These are phyloP conservation scores for Mucor circinelloides DNA, from an alignment of 371 early-diverging fungal genomes.

Conservation along the genomic window DNA sequence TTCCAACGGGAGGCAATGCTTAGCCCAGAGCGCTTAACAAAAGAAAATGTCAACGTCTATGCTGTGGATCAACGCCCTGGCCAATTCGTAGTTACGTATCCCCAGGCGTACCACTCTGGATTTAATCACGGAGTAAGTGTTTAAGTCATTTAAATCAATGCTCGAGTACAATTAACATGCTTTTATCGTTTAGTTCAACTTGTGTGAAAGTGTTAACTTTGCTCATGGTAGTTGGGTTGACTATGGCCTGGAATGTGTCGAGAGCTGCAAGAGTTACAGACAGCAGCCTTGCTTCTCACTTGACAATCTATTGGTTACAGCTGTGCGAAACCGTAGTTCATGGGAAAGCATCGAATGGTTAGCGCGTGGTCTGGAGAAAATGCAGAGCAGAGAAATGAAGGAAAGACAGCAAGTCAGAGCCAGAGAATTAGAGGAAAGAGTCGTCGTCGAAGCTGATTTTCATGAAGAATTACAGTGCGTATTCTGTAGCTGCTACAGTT, in stretches of 20 bases:
- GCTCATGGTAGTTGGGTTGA: slow-evolving; percentile 91
- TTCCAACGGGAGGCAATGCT: slow-evolving; percentile 93
- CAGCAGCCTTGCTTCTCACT: slow-evolving; percentile 93
- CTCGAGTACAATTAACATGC: too few species aligned
- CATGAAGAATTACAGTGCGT: slow-evolving; percentile 68
- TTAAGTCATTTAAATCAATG: too few species aligned
- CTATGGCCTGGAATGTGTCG: slow-evolving; percentile 77
- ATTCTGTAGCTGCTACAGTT: slow-evolving; percentile 73
- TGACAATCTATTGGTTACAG: slow-evolving; percentile 82
- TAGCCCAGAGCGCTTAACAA: slow-evolving; percentile 74
- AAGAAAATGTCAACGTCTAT: slow-evolving; percentile 77
- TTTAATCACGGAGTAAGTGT: slow-evolving; percentile 91
- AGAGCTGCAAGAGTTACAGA: slow-evolving; percentile 76
- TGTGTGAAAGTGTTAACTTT: slow-evolving; percentile 97
- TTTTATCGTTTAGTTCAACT: slow-evolving; percentile 89
- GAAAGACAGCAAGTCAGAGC: slow-evolving; percentile 53
- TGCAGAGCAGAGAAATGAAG: slow-evolving; percentile 61
- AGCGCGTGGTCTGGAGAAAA: slow-evolving; percentile 54
- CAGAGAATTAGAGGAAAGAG: slow-evolving; percentile 35
- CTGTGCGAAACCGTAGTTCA: slow-evolving; percentile 47
- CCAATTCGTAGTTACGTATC: slow-evolving; percentile 96
- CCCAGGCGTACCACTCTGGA: slow-evolving; percentile 94
- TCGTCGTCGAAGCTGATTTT: slow-evolving; percentile 34
- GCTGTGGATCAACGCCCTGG: slow-evolving; percentile 90
- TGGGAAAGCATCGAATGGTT: slow-evolving; percentile 56